Evolutionary conservation across 495 filamentous ascomycete genomes (phyloP).

Genomic region (Bacidia gigantensis): DNA sequence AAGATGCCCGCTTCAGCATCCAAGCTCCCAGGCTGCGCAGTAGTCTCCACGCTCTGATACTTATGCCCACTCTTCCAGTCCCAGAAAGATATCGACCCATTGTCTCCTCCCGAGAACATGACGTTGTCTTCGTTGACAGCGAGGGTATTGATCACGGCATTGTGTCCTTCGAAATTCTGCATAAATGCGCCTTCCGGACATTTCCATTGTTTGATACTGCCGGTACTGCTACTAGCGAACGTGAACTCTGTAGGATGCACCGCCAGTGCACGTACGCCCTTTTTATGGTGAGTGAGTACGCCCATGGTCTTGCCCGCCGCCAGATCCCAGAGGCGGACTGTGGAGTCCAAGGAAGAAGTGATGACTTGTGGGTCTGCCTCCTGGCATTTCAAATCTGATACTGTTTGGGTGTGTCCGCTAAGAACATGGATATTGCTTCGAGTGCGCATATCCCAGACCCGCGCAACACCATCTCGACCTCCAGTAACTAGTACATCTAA

Average conservation of each 20-base stretch:
- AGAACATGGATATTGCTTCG: slow-evolving; percentile 90
- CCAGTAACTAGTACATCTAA: slow-evolving; percentile 91
- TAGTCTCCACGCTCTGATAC: slow-evolving; percentile 77
- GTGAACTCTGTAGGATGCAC: slow-evolving; percentile 91
- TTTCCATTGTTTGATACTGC: slow-evolving; percentile 98
- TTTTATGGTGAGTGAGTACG: slow-evolving; percentile 96
- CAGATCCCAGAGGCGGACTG: slow-evolving; percentile 89
- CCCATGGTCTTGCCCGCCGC: slow-evolving; percentile 94
- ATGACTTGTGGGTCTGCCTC: slow-evolving; percentile 96
- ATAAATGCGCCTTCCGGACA: slow-evolving; percentile 97
- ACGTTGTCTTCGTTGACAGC: slow-evolving; percentile 89
- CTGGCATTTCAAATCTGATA: slow-evolving; percentile 81
- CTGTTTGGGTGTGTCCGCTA: slow-evolving; percentile 75
- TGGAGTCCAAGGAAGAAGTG: slow-evolving; percentile 76
- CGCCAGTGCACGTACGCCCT: slow-evolving; percentile 76
- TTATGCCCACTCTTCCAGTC: slow-evolving; percentile 96
- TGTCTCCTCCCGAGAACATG: slow-evolving; percentile 88
- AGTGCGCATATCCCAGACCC: slow-evolving; percentile 99
- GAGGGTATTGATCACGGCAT: slow-evolving; percentile 91
- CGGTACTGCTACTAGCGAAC: slow-evolving; percentile 81
- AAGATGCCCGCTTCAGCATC: slow-evolving; percentile 93
- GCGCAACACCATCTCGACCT: slow-evolving; percentile 81
- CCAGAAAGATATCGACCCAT: slow-evolving; percentile 95
- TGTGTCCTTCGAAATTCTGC: slow-evolving; percentile 98
- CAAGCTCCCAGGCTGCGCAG: slow-evolving; percentile 83